phyloP scores from a whole-genome alignment of 805 yeast genomes.

The Starmerella vaccinii region DNA sequence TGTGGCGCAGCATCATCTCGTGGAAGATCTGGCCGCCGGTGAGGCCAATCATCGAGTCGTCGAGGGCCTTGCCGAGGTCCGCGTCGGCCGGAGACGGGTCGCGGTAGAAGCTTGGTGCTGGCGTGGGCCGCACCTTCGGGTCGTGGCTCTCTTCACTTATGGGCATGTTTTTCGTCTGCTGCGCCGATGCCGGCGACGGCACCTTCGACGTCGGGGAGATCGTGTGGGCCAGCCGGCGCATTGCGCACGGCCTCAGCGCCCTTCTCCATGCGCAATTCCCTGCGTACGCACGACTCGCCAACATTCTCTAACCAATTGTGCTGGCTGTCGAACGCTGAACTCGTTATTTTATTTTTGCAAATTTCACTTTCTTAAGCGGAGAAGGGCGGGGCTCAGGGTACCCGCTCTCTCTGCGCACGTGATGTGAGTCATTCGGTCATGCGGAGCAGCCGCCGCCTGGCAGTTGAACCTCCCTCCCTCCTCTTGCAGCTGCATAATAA shows the following conservation, averaged over 20 bases:
- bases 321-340: background rate
- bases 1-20: conserved; percentile 95
- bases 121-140: conserved; percentile 27
- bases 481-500: background rate
- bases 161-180: conserved; percentile 16
- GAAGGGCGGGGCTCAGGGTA: conserved; percentile 1
- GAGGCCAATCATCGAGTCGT: conserved; percentile 79
- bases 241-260: background rate
- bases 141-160: conserved; percentile 8
- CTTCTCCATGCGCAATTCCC: conserved; percentile 3
- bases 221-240: conserved; percentile 15
- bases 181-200: conserved; percentile 4
- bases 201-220: conserved; percentile 20
- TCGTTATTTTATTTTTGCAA: background rate
- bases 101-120: conserved; percentile 32
- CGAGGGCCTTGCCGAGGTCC: conserved; percentile 22
- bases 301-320: conserved; percentile 1
- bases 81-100: conserved; percentile 14
- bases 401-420: background rate
- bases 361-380: conserved; percentile 1
- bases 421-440: conserved; percentile 4
- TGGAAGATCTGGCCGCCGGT: conserved; percentile 99
- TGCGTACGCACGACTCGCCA: conserved; percentile 2
- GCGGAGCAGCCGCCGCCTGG: background rate
- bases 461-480: too few relatives aligned